Evolutionary conservation across 129 eudicot genomes (phyloP).

Genomic region (Sambucus nigra): DNA sequence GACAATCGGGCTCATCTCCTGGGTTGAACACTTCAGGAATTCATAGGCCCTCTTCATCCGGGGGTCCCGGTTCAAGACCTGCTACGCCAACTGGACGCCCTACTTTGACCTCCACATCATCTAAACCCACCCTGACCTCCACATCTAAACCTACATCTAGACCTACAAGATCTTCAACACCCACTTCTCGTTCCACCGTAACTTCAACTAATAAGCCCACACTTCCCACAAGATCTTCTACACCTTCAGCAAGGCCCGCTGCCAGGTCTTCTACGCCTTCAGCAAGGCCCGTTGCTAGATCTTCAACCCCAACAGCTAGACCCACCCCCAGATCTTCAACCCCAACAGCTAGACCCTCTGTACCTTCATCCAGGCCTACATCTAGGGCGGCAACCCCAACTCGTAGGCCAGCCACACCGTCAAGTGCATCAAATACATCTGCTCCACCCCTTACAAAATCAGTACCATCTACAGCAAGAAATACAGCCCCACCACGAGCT

Average conservation of each 20-base stretch:
- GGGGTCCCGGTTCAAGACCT: constrained; percentile 66
- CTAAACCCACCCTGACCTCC: constrained; percentile 37
- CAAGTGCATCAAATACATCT: constrained; percentile 36
- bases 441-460: constrained; percentile 30
- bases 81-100: constrained; percentile 76
- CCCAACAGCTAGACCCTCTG: constrained; percentile 50
- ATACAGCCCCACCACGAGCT: constrained; percentile 41
- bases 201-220: constrained; percentile 32
- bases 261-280: constrained; percentile 34
- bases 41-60: constrained; percentile 74
- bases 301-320: constrained; percentile 60
- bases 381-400: constrained; percentile 74
- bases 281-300: constrained; percentile 31
- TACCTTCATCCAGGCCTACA: constrained; percentile 42
- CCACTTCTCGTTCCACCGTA: constrained; percentile 41
- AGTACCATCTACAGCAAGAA: constrained; percentile 30
- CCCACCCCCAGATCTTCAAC: constrained; percentile 66
- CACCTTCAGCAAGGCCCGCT: no score
- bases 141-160: constrained; percentile 34
- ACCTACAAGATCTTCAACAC: constrained; percentile 67
- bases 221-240: constrained; percentile 47
- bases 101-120: constrained; percentile 29
- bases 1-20: constrained; percentile 51
- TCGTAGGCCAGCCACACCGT: constrained; percentile 44
- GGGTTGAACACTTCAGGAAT: constrained; percentile 50